phyloP scores from a whole-genome alignment of 2,329 filamentous ascomycete species.

The Beauveria bassiana region DNA sequence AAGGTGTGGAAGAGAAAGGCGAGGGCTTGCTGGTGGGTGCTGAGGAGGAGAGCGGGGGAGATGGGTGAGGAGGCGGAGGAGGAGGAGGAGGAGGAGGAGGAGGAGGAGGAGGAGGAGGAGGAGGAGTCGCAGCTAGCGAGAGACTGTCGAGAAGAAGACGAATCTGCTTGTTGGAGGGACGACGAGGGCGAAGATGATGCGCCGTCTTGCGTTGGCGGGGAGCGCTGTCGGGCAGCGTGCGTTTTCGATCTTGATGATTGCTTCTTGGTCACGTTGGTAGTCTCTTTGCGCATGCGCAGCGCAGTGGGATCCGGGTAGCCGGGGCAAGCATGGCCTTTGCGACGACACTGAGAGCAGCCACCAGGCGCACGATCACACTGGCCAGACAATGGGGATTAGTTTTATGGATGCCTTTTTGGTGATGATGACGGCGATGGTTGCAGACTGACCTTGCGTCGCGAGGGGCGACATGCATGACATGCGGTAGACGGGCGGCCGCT shows the following conservation, averaged over 20 bases:
- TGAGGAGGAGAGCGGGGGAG: neutral
- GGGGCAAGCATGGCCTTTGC: conserved; percentile 19
- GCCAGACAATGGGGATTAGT: neutral
- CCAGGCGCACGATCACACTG: conserved; percentile 20
- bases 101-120: too few species aligned
- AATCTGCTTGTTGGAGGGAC: neutral
- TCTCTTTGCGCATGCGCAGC: conserved; percentile 21
- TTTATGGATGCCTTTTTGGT: too few species aligned
- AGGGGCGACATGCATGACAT: conserved; percentile 20
- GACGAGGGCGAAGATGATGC: neutral
- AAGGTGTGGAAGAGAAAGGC: conserved; percentile 20
- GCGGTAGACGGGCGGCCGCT: conserved; percentile 22
- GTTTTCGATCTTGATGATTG: conserved; percentile 10
- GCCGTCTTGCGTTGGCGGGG: neutral
- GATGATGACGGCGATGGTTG: neutral
- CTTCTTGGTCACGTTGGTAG: conserved; percentile 14
- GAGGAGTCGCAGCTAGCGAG: neutral
- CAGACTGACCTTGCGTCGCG: conserved; percentile 19
- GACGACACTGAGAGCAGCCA: conserved; percentile 21
- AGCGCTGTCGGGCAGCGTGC: conserved; percentile 1
- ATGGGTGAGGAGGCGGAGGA: neutral
- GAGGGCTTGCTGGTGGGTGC: conserved; percentile 11
- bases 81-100: too few species aligned
- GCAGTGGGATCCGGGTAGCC: conserved; percentile 20
- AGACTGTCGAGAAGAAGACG: neutral